phyloP scores from a whole-genome alignment of 2,329 filamentous ascomycete genomes.

The Aspergillus japonicus region DNA sequence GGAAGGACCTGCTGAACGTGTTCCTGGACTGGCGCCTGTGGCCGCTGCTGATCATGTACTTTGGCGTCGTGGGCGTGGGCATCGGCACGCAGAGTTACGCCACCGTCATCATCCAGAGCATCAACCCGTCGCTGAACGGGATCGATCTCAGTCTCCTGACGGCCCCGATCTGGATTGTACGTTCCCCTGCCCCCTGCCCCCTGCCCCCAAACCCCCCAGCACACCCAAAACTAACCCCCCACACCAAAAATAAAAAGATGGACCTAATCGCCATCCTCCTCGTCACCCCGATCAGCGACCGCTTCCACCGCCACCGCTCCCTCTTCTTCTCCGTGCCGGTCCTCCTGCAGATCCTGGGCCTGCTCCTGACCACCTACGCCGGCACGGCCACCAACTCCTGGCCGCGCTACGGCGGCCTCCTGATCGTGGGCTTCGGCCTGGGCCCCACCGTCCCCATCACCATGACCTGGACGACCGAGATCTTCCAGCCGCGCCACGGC shows the following conservation, averaged over 20 bases:
- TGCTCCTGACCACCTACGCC: slow-evolving; percentile 76
- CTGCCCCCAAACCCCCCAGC: too few species aligned
- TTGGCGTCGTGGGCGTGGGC: slow-evolving; percentile 88
- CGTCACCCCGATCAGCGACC: slow-evolving; percentile 80
- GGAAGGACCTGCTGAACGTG: slow-evolving; percentile 68
- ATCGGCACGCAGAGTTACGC: slow-evolving; percentile 88
- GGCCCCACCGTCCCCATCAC: slow-evolving; percentile 89
- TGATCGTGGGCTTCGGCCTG: slow-evolving; percentile 86
- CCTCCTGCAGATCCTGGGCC: slow-evolving; percentile 75
- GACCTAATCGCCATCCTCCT: slow-evolving; percentile 84
- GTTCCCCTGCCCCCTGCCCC: slow-evolving; percentile 33
- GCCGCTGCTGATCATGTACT: slow-evolving; percentile 88
- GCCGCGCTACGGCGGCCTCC: slow-evolving; percentile 83
- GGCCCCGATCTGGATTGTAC: slow-evolving; percentile 87
- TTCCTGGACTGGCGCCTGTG: slow-evolving; percentile 84
- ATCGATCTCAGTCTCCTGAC: slow-evolving; percentile 79
- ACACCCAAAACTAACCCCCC: neutral
- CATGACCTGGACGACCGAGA: slow-evolving; percentile 90
- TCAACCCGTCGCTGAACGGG: slow-evolving; percentile 69
- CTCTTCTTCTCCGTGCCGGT: slow-evolving; percentile 77
- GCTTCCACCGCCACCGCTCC: slow-evolving; percentile 76
- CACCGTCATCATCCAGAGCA: slow-evolving; percentile 78
- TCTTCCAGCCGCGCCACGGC: slow-evolving; percentile 85
- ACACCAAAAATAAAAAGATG: slow-evolving; percentile 57
- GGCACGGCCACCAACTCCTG: slow-evolving; percentile 62